Evolutionary conservation across 805 yeast species (phyloP).

Genomic region (Novakomyces olei): DNA sequence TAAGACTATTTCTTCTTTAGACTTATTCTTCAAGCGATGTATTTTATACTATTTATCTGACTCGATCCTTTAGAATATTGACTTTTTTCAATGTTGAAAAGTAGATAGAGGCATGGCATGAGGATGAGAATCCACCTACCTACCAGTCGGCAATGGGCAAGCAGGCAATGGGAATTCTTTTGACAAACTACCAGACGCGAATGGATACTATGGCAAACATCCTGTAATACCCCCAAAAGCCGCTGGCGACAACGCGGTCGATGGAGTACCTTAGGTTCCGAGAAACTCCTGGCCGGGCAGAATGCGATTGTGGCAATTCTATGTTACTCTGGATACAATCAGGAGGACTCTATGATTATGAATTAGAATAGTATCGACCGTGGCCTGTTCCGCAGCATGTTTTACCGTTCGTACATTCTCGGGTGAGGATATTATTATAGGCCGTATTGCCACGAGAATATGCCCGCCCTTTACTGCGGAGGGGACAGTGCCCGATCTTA

Average conservation of each 20-base stretch:
- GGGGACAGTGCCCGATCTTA: slow-evolving; percentile 90
- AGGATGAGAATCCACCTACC: too few species aligned
- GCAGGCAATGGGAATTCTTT: slow-evolving; percentile 97
- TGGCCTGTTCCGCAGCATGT: slow-evolving; percentile 84
- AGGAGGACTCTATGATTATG: slow-evolving; percentile 99
- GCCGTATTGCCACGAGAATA: slow-evolving; percentile 95
- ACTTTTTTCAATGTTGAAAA: too few species aligned
- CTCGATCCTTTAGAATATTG: too few species aligned
- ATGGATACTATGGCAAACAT: slow-evolving; percentile 99
- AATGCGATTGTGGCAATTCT: slow-evolving; percentile 95
- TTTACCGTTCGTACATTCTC: slow-evolving; percentile 91
- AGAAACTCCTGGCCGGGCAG: slow-evolving; percentile 97
- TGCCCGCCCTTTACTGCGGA: slow-evolving; percentile 94
- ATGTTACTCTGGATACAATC: slow-evolving; percentile 96
- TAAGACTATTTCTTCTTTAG: too few species aligned
- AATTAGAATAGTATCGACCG: slow-evolving; percentile 93
- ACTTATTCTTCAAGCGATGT: too few species aligned
- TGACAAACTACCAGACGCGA: slow-evolving; percentile 85
- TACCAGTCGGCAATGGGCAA: slow-evolving; percentile 99
- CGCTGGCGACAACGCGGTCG: slow-evolving; percentile 89
- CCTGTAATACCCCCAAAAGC: slow-evolving; percentile 91
- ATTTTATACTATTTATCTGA: too few species aligned
- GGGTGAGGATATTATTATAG: slow-evolving; percentile 95
- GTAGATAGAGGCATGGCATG: too few species aligned
- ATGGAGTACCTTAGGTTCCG: slow-evolving; percentile 95